Evolutionary conservation across 768 basidiomycete species (phyloP).

Genomic region (Kwoniella mangroviensis): DNA sequence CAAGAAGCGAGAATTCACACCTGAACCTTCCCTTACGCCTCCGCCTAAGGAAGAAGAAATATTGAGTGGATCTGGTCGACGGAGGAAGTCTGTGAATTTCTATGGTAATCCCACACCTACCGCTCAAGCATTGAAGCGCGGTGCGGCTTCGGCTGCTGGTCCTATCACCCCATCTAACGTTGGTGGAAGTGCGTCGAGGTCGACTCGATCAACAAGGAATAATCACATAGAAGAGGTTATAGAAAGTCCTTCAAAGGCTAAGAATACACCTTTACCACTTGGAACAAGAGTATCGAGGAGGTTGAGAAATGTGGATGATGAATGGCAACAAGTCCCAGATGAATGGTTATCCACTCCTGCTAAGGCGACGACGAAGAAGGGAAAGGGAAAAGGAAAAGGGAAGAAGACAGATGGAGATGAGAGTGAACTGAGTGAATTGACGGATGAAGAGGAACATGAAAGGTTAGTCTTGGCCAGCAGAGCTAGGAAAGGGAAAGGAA

Average conservation of each 20-base stretch:
- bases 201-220: conserved; percentile 29
- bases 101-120: conserved; percentile 46
- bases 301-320: conserved; percentile 41
- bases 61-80: conserved; percentile 32
- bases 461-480: conserved; percentile 16
- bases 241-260: conserved; percentile 19
- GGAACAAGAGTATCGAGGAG: conserved; percentile 42
- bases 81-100: conserved; percentile 42
- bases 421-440: conserved; percentile 56
- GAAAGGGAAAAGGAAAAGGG: conserved; percentile 20
- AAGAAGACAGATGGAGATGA: conserved; percentile 31
- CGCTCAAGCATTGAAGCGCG: conserved; percentile 38
- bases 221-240: conserved; percentile 2
- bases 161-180: background rate
- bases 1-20: conserved; percentile 31
- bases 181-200: conserved; percentile 12
- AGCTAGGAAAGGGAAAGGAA: conserved; percentile 5
- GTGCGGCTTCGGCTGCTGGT: conserved; percentile 2
- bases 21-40: conserved; percentile 27
- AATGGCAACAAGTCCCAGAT: conserved; percentile 52
- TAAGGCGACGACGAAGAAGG: conserved; percentile 6
- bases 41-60: conserved; percentile 24
- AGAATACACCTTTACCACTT: conserved; percentile 25
- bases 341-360: conserved; percentile 27
- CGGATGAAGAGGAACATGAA: conserved; percentile 50